Conservation (phyloP, 2,329 filamentous ascomycete genomes). For the Iodosphaeria phyllophila region DNA sequence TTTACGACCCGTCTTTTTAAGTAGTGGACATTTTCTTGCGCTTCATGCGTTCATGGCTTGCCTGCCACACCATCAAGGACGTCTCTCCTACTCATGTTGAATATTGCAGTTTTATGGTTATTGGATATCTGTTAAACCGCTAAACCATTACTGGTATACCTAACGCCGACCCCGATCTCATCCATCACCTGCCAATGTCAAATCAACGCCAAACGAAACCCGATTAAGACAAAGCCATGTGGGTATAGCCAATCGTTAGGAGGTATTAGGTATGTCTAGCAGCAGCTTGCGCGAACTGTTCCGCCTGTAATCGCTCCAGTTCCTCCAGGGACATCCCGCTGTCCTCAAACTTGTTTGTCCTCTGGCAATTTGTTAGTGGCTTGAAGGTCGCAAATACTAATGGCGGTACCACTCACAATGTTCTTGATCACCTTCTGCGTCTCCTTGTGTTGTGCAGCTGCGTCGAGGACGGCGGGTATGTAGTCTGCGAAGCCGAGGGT, state of each 20-base stretch:
- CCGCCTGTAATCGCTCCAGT: conserved; percentile 71
- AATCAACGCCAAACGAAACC: no score
- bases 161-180: no score
- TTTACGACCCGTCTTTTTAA: no score
- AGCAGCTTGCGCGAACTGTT: conserved; percentile 52
- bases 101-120: no score
- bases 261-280: conserved; percentile 9
- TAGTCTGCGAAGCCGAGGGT: conserved; percentile 89
- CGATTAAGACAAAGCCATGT: no score
- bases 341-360: conserved; percentile 90
- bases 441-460: conserved; percentile 53
- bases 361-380: conserved; percentile 25
- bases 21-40: no score
- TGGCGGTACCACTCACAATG: conserved; percentile 3
- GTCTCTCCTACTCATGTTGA: no score
- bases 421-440: conserved; percentile 53
- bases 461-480: conserved; percentile 52
- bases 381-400: background rate
- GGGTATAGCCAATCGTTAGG: background rate
- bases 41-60: no score
- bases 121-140: no score
- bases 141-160: no score
- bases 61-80: no score
- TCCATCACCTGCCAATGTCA: no score
- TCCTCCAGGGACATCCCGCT: conserved; percentile 86